Evolutionary conservation across 257 asterid genomes (phyloP).

Genomic region (Buddleja alternifolia): DNA sequence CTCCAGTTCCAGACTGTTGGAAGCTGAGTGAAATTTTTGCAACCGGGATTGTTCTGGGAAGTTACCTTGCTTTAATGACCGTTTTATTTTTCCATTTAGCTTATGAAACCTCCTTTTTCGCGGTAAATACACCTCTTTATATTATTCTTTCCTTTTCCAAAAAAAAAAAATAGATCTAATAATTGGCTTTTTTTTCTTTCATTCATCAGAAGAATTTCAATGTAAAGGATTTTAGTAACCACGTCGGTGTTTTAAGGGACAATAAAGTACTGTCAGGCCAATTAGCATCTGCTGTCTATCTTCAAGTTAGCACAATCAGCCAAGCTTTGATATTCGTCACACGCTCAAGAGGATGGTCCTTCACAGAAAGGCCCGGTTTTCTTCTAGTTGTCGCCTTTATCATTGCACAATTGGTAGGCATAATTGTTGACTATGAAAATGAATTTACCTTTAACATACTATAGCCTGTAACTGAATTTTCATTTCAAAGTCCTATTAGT

Average conservation of each 20-base stretch:
- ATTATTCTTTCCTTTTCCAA: too few species aligned
- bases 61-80: slow-evolving; percentile 47
- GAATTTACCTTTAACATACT: too few species aligned
- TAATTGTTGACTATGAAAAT: too few species aligned
- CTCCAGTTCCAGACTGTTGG: slow-evolving; percentile 56
- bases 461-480: too few species aligned
- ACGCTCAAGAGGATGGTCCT: slow-evolving; percentile 59
- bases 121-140: slow-evolving; percentile 41
- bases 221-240: slow-evolving; percentile 44
- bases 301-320: slow-evolving; percentile 69
- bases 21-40: slow-evolving; percentile 48
- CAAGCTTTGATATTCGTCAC: slow-evolving; percentile 61
- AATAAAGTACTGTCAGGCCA: too few species aligned
- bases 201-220: slow-evolving; percentile 38
- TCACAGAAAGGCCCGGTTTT: slow-evolving; percentile 48
- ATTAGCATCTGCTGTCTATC: slow-evolving; percentile 60
- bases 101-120: slow-evolving; percentile 51
- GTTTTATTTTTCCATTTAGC: slow-evolving; percentile 56
- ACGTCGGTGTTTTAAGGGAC: too few species aligned
- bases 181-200: not conserved
- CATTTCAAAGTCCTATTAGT: too few species aligned
- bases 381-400: slow-evolving; percentile 48
- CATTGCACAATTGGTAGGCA: slow-evolving; percentile 59
- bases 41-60: slow-evolving; percentile 46
- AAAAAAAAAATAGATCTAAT: too few species aligned